Base-by-base conservation (phyloP, 371 early-diverging fungal species). In the Catenaria anguillulae region DNA sequence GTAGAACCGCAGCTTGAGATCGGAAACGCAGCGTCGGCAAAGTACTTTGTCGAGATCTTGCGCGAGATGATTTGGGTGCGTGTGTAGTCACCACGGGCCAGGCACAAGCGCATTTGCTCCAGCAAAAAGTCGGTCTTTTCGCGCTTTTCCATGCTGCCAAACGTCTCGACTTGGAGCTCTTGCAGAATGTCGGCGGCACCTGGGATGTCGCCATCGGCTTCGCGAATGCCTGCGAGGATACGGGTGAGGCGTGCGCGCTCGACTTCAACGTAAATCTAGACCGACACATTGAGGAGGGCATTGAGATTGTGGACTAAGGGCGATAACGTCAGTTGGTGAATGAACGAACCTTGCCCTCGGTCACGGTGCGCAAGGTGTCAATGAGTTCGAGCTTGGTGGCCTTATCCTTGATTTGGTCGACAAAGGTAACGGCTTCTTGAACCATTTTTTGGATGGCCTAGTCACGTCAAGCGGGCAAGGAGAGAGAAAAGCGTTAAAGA, bases 321-420 rank as follows among this genome's bases (percentile, higher is more conserved):
- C n/a, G n/a, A n/a, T n/a, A n/a, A n/a, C n/a, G n/a, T n/a, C n/a
- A n/a, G n/a, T n/a, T n/a, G n/a, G n/a, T n/a, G n/a, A n/a, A n/a
- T n/a, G n/a, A n/a, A n/a, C n/a, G n/a, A n/a, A 89, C 89, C 81
- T 95, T 97, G 63, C 96, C 98, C 65, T 97, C 98, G 4, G 98
- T 98, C 5, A 96, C 93, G 17, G 85, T 87, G 43, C 97, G 79
- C 69, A 98, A 77, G 23, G 94, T 88, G 56, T 91, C 89, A 55
- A 98, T 93, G 66, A 94, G 81, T 71, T 89, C 90, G 37, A 93
- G 76, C 71, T 89, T 88, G 24, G 84, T 81, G 43, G 81, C 78
- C 80, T 83, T 81, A 65, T 89, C 82, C 13, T 88, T 88, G 24
- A 88, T 88, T 65, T 77, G 70, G 62, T 92, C 93, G 42, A 98